Percentiles rank a stretch among this genome's conserved stretches.
phyloP scores from a whole-genome alignment of 768 basidiomycete genomes.

The Lactarius hengduanensis region DNA sequence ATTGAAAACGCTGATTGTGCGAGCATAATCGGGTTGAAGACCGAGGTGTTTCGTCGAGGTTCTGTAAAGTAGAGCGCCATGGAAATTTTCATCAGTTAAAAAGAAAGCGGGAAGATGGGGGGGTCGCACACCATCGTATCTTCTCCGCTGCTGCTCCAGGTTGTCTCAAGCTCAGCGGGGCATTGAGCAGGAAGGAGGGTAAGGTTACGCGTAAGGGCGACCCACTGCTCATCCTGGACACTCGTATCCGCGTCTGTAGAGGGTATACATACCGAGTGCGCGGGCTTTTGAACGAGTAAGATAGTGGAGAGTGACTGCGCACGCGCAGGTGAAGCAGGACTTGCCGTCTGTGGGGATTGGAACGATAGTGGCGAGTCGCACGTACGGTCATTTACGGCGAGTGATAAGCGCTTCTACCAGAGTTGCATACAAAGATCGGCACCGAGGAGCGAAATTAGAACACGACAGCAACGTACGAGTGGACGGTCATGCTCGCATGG shows the following conservation, averaged over 20 bases:
- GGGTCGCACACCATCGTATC: conserved; percentile 41
- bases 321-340: conserved; percentile 33
- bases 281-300: conserved; percentile 5
- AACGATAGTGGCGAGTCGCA: conserved; percentile 21
- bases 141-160: conserved; percentile 37
- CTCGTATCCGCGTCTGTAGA: conserved; percentile 25
- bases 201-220: conserved; percentile 63
- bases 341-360: conserved; percentile 24
- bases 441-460: background rate
- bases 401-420: conserved; percentile 55
- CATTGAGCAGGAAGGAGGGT: conserved; percentile 40
- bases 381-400: conserved; percentile 38
- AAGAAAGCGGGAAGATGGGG: conserved; percentile 3
- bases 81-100: conserved; percentile 3
- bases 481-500: conserved; percentile 49
- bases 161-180: background rate
- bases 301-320: conserved; percentile 2
- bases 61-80: conserved; percentile 18
- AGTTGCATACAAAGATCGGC: background rate
- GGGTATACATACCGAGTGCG: background rate
- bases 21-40: conserved; percentile 22
- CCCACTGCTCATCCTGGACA: conserved; percentile 61
- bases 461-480: conserved; percentile 42
- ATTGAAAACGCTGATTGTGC: conserved; percentile 13
- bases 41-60: conserved; percentile 18